A percentile compares a stretch with the other conserved stretches of the same genome.
phyloP scores from a whole-genome alignment of 1,284 basidiomycete species.

The Sphagnurus paluster region DNA sequence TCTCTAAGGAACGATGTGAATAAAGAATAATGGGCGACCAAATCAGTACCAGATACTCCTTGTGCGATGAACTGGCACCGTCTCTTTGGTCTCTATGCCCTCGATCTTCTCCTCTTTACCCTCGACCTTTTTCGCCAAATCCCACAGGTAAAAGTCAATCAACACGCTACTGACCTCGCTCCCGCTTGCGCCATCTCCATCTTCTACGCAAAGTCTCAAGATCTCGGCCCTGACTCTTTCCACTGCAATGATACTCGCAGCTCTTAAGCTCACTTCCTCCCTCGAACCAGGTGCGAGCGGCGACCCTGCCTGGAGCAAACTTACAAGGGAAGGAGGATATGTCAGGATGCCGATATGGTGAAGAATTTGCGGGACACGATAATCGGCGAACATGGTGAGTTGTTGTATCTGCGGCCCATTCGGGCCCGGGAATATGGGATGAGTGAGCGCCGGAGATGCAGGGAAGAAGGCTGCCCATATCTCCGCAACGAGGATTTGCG shows the following conservation, averaged over 20 bases:
- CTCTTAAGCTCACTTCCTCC: conserved; percentile 72
- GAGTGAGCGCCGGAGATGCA: conserved; percentile 36
- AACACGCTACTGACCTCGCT: conserved; percentile 68
- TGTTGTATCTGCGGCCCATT: conserved; percentile 58
- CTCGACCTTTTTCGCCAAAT: conserved; percentile 77
- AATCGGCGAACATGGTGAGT: conserved; percentile 88
- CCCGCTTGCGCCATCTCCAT: conserved; percentile 19
- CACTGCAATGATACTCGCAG: conserved; percentile 75
- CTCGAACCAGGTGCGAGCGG: conserved; percentile 53
- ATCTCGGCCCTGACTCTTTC: conserved; percentile 67
- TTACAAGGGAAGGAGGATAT: conserved; percentile 60
- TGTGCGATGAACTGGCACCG: conserved; percentile 74
- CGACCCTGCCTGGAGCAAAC: conserved; percentile 43
- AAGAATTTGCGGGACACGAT: conserved; percentile 82
- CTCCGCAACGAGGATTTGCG: conserved; percentile 84
- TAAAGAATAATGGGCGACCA: conserved; percentile 11
- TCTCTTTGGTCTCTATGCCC: conserved; percentile 53
- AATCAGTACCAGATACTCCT: conserved; percentile 80
- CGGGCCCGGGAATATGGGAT: conserved; percentile 66
- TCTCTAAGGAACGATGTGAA: no score
- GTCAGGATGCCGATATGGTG: conserved; percentile 73
- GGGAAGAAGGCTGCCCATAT: conserved; percentile 83
- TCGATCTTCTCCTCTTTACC: conserved; percentile 54
- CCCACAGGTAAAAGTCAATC: conserved; percentile 87
- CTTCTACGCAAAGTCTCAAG: conserved; percentile 24